phyloP scores from a whole-genome alignment of 768 basidiomycete species.

The Floccularia luteovirens region DNA sequence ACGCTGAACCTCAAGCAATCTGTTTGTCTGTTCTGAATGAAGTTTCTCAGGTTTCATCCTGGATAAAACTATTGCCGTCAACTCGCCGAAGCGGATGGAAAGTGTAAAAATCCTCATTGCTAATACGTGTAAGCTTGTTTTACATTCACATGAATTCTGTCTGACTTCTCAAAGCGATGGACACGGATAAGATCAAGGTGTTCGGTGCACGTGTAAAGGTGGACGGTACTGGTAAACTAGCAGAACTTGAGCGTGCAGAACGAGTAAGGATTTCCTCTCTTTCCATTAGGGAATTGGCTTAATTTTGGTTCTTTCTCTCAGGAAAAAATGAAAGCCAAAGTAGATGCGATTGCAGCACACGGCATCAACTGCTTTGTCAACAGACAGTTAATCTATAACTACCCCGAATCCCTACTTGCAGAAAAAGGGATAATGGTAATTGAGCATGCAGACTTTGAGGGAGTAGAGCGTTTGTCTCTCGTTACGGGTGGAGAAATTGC shows the following conservation, averaged over 20 bases:
- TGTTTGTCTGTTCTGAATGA: slow-evolving; percentile 1
- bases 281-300: not conserved
- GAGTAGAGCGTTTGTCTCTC: slow-evolving; percentile 90
- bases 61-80: slow-evolving; percentile 90
- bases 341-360: slow-evolving; percentile 87
- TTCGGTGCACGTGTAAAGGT: slow-evolving; percentile 97
- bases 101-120: slow-evolving; percentile 95
- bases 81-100: slow-evolving; percentile 91
- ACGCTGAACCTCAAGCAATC: not conserved
- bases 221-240: slow-evolving; percentile 92
- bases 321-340: slow-evolving; percentile 99
- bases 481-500: slow-evolving; percentile 98
- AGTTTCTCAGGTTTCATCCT: slow-evolving; percentile 79
- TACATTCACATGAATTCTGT: not conserved
- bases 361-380: slow-evolving; percentile 98
- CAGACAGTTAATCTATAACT: slow-evolving; percentile 98
- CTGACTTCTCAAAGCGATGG: slow-evolving; percentile 68
- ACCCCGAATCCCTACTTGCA: slow-evolving; percentile 91
- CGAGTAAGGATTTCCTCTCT: slow-evolving; percentile 38
- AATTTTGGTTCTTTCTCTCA: slow-evolving; percentile 18
- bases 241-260: slow-evolving; percentile 96
- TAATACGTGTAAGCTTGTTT: slow-evolving; percentile 75
- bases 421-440: slow-evolving; percentile 95
- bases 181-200: slow-evolving; percentile 99
- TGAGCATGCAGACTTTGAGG: slow-evolving; percentile 98